Evolutionary conservation across 345 rosid genomes (phyloP).

Genomic region (Triadica sebifera): DNA sequence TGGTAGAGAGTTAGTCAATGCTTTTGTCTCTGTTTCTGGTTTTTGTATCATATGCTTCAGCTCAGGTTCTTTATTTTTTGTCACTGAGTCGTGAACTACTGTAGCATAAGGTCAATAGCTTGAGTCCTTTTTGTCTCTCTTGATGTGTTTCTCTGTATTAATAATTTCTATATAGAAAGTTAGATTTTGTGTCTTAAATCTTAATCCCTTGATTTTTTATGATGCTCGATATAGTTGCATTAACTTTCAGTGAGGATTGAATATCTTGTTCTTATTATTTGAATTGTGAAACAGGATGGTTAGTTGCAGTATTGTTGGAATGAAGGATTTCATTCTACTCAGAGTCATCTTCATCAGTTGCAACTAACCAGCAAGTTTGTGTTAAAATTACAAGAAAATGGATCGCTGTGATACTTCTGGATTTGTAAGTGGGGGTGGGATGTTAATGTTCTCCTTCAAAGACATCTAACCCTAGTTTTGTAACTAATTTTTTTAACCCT

Average conservation of each 20-base stretch:
- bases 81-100: too few relatives aligned
- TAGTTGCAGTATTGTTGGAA: constrained; percentile 23
- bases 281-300: constrained; percentile 53
- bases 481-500: constrained; percentile 44
- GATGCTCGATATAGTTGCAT: constrained; percentile 1
- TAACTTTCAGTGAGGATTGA: constrained; percentile 8
- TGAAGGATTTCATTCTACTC: constrained; percentile 26
- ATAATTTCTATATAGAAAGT: background rate
- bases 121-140: too few relatives aligned
- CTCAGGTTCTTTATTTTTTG: background rate
- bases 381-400: constrained; percentile 36
- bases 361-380: constrained; percentile 33
- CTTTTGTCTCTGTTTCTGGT: too few relatives aligned
- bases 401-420: constrained; percentile 86
- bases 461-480: constrained; percentile 56
- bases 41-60: too few relatives aligned
- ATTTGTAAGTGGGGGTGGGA: constrained; percentile 91
- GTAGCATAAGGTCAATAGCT: too few relatives aligned
- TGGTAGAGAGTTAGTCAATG: background rate
- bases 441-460: constrained; percentile 27
- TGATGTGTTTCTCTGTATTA: too few relatives aligned
- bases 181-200: background rate
- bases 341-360: constrained; percentile 17
- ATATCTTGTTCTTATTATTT: constrained; percentile 9
- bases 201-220: background rate